Conservation (phyloP, 2,329 filamentous ascomycete species). For the Clonostachys rosea region DNA sequence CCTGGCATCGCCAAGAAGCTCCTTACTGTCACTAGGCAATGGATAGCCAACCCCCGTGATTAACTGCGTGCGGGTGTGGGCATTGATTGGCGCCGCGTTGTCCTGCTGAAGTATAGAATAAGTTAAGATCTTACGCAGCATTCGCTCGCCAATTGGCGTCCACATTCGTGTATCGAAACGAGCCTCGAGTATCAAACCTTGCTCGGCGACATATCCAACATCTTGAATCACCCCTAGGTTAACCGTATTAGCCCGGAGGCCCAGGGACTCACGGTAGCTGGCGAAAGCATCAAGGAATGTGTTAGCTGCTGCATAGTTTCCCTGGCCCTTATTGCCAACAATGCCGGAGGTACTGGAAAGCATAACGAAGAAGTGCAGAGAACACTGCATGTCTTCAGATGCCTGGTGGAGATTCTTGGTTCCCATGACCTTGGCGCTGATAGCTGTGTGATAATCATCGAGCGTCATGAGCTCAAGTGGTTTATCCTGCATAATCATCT, state of each 20-base stretch:
- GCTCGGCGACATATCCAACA: slow-evolving; percentile 1
- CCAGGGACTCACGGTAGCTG: background rate
- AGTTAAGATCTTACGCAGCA: background rate
- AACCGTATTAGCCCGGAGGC: background rate
- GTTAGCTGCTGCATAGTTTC: slow-evolving; percentile 30
- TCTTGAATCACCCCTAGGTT: background rate
- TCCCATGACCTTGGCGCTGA: slow-evolving; percentile 23
- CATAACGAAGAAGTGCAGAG: slow-evolving; percentile 30
- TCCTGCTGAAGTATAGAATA: slow-evolving; percentile 14
- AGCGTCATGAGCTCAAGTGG: background rate
- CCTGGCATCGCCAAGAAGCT: background rate
- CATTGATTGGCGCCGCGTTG: slow-evolving; percentile 5
- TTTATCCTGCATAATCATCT: background rate
- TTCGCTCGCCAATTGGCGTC: slow-evolving; percentile 2
- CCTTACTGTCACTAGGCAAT: background rate
- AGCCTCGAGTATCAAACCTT: slow-evolving; percentile 4
- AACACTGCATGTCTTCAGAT: slow-evolving; percentile 1
- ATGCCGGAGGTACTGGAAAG: slow-evolving; percentile 26
- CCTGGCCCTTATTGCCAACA: slow-evolving; percentile 24
- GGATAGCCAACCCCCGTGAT: background rate
- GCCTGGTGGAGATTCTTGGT: slow-evolving; percentile 16
- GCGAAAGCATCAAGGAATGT: slow-evolving; percentile 21
- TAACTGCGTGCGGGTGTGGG: background rate
- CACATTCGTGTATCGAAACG: background rate
- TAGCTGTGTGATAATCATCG: slow-evolving; percentile 11